phyloP scores from a whole-genome alignment of 1,139 yeast genomes.

The Yamadazyma siamensis region DNA sequence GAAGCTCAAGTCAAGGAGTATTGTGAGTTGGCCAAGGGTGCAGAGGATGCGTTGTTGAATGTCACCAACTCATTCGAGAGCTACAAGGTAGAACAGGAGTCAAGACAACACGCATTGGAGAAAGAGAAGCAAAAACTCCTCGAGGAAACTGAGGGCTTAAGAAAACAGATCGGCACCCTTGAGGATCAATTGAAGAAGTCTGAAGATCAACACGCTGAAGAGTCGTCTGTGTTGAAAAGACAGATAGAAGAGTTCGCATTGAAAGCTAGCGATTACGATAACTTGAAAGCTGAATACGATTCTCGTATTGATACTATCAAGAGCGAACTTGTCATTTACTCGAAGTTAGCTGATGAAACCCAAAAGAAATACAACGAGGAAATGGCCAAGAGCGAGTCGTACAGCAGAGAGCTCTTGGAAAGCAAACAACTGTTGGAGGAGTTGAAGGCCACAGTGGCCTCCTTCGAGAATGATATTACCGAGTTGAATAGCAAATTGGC shows the following conservation, averaged over 20 bases:
- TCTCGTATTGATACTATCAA: slow-evolving; percentile 26
- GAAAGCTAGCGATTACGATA: slow-evolving; percentile 37
- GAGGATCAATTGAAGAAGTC: slow-evolving; percentile 16
- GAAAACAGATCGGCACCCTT: slow-evolving; percentile 15
- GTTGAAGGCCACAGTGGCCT: slow-evolving; percentile 33
- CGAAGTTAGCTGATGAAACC: slow-evolving; percentile 42
- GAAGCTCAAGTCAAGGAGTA: slow-evolving; percentile 40
- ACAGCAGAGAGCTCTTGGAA: slow-evolving; percentile 40
- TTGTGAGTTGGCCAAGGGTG: slow-evolving; percentile 37
- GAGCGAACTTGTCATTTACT: slow-evolving; percentile 51
- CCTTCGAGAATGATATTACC: slow-evolving; percentile 25
- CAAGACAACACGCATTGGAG: slow-evolving; percentile 12
- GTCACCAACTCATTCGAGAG: slow-evolving; percentile 39
- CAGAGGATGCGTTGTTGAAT: slow-evolving; percentile 38
- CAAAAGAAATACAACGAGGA: slow-evolving; percentile 60
- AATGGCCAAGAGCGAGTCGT: slow-evolving; percentile 53
- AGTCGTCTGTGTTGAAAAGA: slow-evolving; percentile 16
- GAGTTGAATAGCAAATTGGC: slow-evolving; percentile 16
- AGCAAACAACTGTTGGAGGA: slow-evolving; percentile 42
- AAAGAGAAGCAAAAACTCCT: slow-evolving; percentile 21
- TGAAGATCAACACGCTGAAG: slow-evolving; percentile 6
- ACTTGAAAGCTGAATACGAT: slow-evolving; percentile 32
- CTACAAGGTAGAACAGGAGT: slow-evolving; percentile 24
- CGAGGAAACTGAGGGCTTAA: slow-evolving; percentile 13
- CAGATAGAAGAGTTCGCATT: slow-evolving; percentile 18